Conservation (phyloP, 495 filamentous ascomycete genomes). For the Annulohypoxylon bovei region DNA sequence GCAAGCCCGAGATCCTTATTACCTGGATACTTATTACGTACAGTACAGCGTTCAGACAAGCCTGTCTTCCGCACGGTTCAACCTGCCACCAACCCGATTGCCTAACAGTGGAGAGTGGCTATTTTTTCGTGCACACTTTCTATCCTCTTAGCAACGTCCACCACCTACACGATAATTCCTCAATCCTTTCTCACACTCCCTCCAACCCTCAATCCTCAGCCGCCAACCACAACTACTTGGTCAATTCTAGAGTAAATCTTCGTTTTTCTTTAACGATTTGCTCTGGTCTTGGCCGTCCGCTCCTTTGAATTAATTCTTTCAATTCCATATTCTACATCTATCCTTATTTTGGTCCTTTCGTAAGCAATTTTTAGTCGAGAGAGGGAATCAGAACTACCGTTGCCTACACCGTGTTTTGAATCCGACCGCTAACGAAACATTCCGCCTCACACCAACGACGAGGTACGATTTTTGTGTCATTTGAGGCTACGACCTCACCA, state of each 20-base stretch:
- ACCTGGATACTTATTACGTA: conserved; percentile 42
- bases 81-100: conserved; percentile 28
- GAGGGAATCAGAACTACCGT: conserved; percentile 24
- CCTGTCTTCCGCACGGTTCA: conserved; percentile 33
- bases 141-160: conserved; percentile 35
- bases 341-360: conserved; percentile 41
- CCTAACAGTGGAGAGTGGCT: conserved; percentile 33
- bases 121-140: conserved; percentile 37
- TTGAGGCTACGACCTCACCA: not conserved
- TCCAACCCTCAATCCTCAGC: conserved; percentile 37
- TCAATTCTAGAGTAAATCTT: conserved; percentile 60
- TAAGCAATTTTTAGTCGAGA: conserved; percentile 7
- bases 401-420: conserved; percentile 17
- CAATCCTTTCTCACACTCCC: conserved; percentile 50
- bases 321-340: conserved; percentile 46
- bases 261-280: conserved; percentile 49
- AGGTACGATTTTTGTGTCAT: conserved; percentile 26
- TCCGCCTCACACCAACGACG: conserved; percentile 19
- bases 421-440: conserved; percentile 12
- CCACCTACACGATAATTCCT: conserved; percentile 35
- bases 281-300: conserved; percentile 64
- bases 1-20: conserved; percentile 43
- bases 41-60: conserved; percentile 16
- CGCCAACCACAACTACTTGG: conserved; percentile 49
- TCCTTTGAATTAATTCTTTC: conserved; percentile 54